Conservation (phyloP, 495 filamentous ascomycete genomes). For the Xylaria flabelliformis region DNA sequence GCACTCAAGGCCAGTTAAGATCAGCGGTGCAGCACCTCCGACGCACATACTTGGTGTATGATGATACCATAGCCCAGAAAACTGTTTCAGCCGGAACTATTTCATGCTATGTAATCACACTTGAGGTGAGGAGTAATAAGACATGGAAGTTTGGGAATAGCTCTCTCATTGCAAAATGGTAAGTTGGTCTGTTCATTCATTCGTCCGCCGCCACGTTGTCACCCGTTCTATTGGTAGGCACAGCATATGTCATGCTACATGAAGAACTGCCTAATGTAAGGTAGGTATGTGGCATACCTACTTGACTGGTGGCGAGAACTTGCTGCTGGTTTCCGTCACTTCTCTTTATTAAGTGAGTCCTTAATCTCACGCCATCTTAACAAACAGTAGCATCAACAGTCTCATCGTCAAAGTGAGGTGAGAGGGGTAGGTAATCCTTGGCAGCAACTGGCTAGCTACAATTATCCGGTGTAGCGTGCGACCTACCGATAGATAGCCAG, state of each 20-base stretch:
- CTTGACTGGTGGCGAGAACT: not conserved
- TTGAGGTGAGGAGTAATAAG: not conserved
- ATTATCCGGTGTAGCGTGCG: slow-evolving; percentile 1
- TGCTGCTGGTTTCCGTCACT: not conserved
- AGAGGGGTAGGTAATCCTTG: slow-evolving; percentile 19
- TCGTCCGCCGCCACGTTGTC: slow-evolving; percentile 3
- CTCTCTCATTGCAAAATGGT: slow-evolving; percentile 1
- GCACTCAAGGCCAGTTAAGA: slow-evolving; percentile 23
- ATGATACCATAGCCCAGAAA: slow-evolving; percentile 24
- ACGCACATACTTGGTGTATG: not conserved
- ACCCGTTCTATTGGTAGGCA: not conserved
- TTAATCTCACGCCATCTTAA: slow-evolving; percentile 15
- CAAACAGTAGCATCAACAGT: slow-evolving; percentile 11
- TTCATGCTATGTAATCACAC: not conserved
- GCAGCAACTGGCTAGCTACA: not conserved
- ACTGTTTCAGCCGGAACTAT: slow-evolving; percentile 28
- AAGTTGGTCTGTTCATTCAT: not conserved
- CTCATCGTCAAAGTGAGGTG: slow-evolving; percentile 1
- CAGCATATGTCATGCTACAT: slow-evolving; percentile 7
- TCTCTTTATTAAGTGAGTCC: not conserved
- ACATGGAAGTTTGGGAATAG: slow-evolving; percentile 14
- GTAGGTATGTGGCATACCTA: not conserved
- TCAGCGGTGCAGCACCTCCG: slow-evolving; percentile 24
- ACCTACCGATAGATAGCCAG: not conserved
- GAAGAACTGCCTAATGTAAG: not conserved